Evolutionary conservation across 2,329 filamentous ascomycete species (phyloP).

Genomic region (Fusarium nurragi): DNA sequence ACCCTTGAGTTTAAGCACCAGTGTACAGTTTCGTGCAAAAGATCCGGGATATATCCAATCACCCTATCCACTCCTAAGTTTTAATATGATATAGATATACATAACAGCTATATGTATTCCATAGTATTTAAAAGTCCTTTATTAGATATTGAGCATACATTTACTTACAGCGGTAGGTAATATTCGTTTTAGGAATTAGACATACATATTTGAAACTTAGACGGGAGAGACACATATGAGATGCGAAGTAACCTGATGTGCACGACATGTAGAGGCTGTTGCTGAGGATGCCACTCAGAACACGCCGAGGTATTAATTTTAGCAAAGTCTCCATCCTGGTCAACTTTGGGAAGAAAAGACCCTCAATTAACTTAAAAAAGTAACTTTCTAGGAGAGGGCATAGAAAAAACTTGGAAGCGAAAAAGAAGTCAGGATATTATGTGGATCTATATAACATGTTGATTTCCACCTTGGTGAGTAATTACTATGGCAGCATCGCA

Average conservation of each 20-base stretch:
- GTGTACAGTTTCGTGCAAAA: background rate
- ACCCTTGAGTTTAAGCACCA: background rate
- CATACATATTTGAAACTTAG: too few relatives aligned
- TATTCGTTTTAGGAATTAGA: too few relatives aligned
- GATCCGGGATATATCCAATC: too few relatives aligned
- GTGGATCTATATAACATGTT: slow-evolving; percentile 19
- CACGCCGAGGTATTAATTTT: background rate
- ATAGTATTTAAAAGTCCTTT: too few relatives aligned
- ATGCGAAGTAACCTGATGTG: background rate
- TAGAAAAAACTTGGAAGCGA: slow-evolving; percentile 24
- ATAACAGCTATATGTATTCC: too few relatives aligned
- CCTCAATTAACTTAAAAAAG: background rate
- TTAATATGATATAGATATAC: too few relatives aligned
- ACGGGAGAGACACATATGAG: slow-evolving; percentile 1
- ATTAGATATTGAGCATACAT: too few relatives aligned
- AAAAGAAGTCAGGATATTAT: slow-evolving; percentile 5
- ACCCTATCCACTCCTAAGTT: too few relatives aligned
- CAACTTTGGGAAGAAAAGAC: background rate
- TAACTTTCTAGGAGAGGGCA: background rate
- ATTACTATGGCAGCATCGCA: slow-evolving; percentile 9
- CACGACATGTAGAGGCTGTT: background rate
- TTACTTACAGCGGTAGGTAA: too few relatives aligned
- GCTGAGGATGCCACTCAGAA: background rate
- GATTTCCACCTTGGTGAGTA: slow-evolving; percentile 13
- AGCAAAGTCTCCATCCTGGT: background rate